Conservation (phyloP, 2,329 filamentous ascomycete genomes). For the Colletotrichum neosansevieriae region DNA sequence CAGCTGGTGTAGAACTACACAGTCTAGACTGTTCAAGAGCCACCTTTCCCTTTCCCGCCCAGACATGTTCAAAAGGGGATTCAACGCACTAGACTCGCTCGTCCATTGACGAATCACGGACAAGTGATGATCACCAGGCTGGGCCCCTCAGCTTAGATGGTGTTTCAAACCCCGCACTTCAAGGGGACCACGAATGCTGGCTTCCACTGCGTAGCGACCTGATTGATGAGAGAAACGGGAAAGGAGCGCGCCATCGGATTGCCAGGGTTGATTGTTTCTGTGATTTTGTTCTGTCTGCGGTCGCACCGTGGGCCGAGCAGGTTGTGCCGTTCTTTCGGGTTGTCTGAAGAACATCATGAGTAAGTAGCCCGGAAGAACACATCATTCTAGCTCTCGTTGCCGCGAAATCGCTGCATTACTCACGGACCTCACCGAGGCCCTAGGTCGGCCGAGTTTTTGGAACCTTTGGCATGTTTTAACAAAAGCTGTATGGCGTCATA, state of each 20-base stretch:
- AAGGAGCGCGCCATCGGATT: constrained; percentile 7
- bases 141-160: constrained; percentile 7
- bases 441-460: too few species aligned
- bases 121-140: not conserved
- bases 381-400: not conserved
- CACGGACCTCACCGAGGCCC: too few species aligned
- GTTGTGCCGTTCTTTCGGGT: not conserved
- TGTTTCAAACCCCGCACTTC: constrained; percentile 39
- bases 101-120: constrained; percentile 14
- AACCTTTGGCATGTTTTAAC: not conserved
- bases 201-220: not conserved
- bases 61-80: not conserved
- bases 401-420: too few species aligned
- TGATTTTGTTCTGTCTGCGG: not conserved
- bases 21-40: constrained; percentile 14
- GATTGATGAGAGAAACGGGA: constrained; percentile 3
- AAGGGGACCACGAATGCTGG: constrained; percentile 8
- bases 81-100: not conserved
- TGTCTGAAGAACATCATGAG: not conserved
- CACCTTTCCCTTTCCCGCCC: not conserved
- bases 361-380: not conserved
- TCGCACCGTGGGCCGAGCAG: not conserved
- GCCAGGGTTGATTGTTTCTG: not conserved
- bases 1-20: not conserved
- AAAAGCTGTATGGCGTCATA: not conserved